These are phyloP conservation scores for Pseudogymnoascus sp. DNA, from an alignment of 2,329 filamentous ascomycete genomes.

Conservation along the genomic window DNA sequence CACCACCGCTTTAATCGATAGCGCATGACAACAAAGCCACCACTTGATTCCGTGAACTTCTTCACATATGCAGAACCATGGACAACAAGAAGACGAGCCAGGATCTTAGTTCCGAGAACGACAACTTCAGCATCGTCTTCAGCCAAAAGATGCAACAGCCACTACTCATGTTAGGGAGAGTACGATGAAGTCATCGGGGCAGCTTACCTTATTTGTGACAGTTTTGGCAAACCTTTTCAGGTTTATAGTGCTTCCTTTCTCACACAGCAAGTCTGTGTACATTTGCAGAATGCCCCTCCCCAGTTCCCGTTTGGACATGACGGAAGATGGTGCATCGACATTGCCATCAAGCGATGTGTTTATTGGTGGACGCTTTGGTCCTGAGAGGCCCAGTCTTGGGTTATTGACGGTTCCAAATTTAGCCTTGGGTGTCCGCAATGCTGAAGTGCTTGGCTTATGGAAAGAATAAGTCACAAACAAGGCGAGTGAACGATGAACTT, in stretches of 20 bases:
- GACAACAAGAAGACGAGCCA: constrained; percentile 74
- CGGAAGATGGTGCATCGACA: constrained; percentile 31
- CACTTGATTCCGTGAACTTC: constrained; percentile 68
- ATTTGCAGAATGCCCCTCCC: constrained; percentile 69
- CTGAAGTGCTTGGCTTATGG: constrained; percentile 49
- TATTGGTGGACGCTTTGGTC: constrained; percentile 25
- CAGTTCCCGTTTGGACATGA: constrained; percentile 59
- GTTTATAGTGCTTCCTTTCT: constrained; percentile 57
- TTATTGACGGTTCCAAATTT: constrained; percentile 39
- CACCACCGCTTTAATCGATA: constrained; percentile 80
- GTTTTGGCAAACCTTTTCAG: constrained; percentile 87
- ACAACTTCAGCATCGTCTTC: constrained; percentile 81
- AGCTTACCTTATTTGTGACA: constrained; percentile 81
- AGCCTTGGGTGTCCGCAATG: constrained; percentile 45
- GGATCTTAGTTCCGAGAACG: constrained; percentile 70
- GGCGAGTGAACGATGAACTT: constrained; percentile 78
- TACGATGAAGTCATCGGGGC: background rate
- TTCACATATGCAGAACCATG: constrained; percentile 75
- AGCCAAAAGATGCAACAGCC: constrained; percentile 84
- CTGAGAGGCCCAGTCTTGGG: constrained; percentile 26
- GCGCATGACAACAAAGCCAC: constrained; percentile 81
- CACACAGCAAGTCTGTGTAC: constrained; percentile 71
- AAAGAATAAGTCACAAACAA: constrained; percentile 91
- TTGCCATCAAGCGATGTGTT: constrained; percentile 23
- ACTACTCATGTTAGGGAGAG: constrained; percentile 45